Evolutionary conservation across 2,329 filamentous ascomycete genomes (phyloP).

Genomic region (Botrytis aclada): DNA sequence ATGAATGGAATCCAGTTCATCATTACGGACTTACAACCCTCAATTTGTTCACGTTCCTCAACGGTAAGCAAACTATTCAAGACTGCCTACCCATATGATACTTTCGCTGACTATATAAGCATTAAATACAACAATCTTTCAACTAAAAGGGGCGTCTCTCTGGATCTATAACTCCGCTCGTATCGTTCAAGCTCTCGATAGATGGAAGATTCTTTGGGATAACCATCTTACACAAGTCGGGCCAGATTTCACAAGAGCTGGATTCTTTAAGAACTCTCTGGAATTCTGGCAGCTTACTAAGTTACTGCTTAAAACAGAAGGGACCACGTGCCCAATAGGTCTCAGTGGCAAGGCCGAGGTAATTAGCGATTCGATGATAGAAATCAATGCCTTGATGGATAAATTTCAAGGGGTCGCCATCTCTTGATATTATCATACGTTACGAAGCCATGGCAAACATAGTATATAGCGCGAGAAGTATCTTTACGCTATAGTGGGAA

Average conservation of each 20-base stretch:
- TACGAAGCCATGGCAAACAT: not conserved
- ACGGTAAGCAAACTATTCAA: not conserved
- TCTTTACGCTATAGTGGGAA: not conserved
- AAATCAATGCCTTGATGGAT: not conserved
- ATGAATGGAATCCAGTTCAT: constrained; percentile 1
- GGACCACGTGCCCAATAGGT: not conserved
- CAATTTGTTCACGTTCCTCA: not conserved
- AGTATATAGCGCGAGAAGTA: not conserved
- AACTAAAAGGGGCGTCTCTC: not conserved
- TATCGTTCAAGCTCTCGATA: not conserved
- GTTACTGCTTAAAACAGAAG: not conserved
- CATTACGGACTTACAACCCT: not conserved
- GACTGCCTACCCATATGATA: not conserved
- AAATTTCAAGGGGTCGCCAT: not conserved
- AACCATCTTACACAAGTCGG: not conserved
- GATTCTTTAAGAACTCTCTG: constrained; percentile 7
- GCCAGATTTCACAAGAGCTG: not conserved
- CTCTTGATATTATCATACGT: not conserved
- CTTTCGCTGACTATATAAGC: not conserved
- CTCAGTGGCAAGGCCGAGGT: no score
- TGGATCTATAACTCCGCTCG: not conserved
- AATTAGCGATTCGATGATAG: not conserved
- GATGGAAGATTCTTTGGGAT: constrained; percentile 10
- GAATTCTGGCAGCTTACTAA: constrained; percentile 10
- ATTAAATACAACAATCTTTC: not conserved